Conservation (phyloP, 306 rosid species). For the Ormosia emarginata region DNA sequence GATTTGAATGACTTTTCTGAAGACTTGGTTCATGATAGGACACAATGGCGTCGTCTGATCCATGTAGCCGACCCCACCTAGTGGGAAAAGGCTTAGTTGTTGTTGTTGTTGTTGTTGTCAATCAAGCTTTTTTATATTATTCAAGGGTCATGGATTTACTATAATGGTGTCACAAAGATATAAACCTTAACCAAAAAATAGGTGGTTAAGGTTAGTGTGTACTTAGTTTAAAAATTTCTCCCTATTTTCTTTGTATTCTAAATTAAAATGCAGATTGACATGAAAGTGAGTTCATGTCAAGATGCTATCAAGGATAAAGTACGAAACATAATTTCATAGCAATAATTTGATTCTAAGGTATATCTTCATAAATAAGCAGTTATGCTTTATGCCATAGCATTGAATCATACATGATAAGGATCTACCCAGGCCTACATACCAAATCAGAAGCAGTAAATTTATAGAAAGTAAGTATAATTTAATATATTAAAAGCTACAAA, state of each 20-base stretch:
- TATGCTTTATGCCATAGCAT: not conserved
- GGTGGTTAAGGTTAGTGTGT: not conserved
- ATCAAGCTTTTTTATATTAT: slow-evolving; percentile 3
- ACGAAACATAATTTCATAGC: not conserved
- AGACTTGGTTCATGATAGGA: too few relatives aligned
- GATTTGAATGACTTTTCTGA: too few relatives aligned
- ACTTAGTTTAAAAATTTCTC: not conserved
- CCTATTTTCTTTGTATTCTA: not conserved
- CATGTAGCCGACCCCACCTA: too few relatives aligned
- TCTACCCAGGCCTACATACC: not conserved
- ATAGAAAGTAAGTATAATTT: not conserved
- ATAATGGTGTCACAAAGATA: not conserved
- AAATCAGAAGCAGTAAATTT: not conserved
- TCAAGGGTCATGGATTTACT: not conserved
- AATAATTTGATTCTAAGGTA: slow-evolving; percentile 2
- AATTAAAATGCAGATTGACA: not conserved
- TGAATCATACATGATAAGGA: not conserved
- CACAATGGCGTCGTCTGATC: too few relatives aligned
- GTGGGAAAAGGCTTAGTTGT: too few relatives aligned
- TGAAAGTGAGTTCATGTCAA: slow-evolving; percentile 7
- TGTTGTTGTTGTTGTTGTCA: too few relatives aligned
- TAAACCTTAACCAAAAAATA: not conserved
- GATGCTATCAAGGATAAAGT: not conserved
- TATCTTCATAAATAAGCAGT: not conserved
- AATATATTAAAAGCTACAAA: slow-evolving; percentile 1